Conservation (phyloP, 345 rosid genomes). For the thale cress (Arabidopsis thaliana) region TAIR10.1 NC_003071.7:807001-807500, state of each 20-base stretch:
- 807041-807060: conserved; percentile 86
- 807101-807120: conserved; percentile 53
- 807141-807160: conserved; percentile 15
- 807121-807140: conserved; percentile 66
- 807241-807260: conserved; percentile 47
- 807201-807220: conserved; percentile 32
- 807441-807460: conserved; percentile 19
- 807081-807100: conserved; percentile 31
- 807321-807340: conserved; percentile 14
- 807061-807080: conserved; percentile 89
- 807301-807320: conserved; percentile 29
- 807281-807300: conserved; percentile 49
- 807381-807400: conserved; percentile 37
- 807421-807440: conserved; percentile 12
- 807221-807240: conserved; percentile 72
- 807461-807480: conserved; percentile 17
- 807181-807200: conserved; percentile 34
- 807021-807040: conserved; percentile 60
- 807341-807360: conserved; percentile 31
- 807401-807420: conserved; percentile 18
- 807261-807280: conserved; percentile 58
- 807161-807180: conserved; percentile 36
- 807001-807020: not conserved
- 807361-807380: conserved; percentile 16
- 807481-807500: conserved; percentile 12